Evolutionary conservation across 2,329 filamentous ascomycete genomes (phyloP).

Genomic region (Pezicula radicicola): DNA sequence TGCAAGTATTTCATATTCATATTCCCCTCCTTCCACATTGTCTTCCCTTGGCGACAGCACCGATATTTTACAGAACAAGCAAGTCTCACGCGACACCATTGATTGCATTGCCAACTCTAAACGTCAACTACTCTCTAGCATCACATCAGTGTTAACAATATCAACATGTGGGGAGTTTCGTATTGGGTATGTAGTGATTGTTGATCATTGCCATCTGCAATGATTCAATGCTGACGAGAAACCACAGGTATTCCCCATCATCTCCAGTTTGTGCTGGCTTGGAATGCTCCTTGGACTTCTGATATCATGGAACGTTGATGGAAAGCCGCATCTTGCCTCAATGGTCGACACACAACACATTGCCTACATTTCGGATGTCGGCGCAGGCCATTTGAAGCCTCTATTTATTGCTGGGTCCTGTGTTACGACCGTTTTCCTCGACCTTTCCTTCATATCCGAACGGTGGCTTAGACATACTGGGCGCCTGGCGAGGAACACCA

Average conservation of each 20-base stretch:
- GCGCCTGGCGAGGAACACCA: constrained; percentile 72
- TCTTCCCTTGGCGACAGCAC: no score
- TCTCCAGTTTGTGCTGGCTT: constrained; percentile 53
- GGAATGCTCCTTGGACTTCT: constrained; percentile 22
- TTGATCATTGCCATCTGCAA: neutral
- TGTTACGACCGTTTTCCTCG: constrained; percentile 75
- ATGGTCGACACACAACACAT: constrained; percentile 59
- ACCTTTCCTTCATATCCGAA: constrained; percentile 76
- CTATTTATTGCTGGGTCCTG: constrained; percentile 72
- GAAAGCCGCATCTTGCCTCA: constrained; percentile 55
- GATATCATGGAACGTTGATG: constrained; percentile 54
- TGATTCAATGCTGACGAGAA: neutral
- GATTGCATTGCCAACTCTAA: neutral
- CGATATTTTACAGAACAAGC: neutral
- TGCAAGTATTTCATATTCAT: no score
- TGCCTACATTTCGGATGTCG: constrained; percentile 71
- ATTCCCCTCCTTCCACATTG: no score
- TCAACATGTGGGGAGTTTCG: constrained; percentile 28
- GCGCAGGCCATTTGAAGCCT: constrained; percentile 62
- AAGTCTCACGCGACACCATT: neutral
- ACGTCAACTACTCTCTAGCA: neutral
- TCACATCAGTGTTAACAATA: neutral
- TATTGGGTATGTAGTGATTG: constrained; percentile 40
- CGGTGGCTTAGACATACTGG: constrained; percentile 82
- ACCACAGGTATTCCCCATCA: constrained; percentile 59